phyloP scores from a whole-genome alignment of 169 alveolate genomes.

The Prorocentrum cordatum region DNA sequence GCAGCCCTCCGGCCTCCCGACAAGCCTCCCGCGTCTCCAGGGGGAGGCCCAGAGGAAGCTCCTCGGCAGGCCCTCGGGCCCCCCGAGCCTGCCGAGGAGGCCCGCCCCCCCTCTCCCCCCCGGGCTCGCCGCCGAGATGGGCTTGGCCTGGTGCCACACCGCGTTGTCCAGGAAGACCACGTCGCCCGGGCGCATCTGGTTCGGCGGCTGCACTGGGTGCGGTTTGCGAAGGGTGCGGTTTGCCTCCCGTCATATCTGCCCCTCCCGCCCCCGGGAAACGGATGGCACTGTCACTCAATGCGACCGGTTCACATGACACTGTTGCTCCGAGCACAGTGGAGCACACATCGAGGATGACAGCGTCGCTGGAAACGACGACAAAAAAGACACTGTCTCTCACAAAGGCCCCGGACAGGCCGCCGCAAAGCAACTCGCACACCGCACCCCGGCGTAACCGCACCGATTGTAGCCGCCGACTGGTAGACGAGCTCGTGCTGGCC shows the following conservation, averaged over 20 bases:
- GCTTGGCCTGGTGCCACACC: conserved; percentile 58
- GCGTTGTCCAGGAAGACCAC: conserved; percentile 39
- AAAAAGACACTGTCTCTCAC: not conserved
- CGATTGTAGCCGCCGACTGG: not conserved
- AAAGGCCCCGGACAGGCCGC: not conserved
- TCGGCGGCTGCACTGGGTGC: not conserved
- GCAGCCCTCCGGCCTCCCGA: no score
- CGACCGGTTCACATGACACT: not conserved
- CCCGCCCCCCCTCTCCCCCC: no score
- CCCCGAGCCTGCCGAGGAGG: no score
- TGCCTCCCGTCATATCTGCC: no score
- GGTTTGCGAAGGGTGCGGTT: no score
- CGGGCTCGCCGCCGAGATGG: no score
- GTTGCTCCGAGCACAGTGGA: not conserved
- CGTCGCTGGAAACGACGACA: not conserved
- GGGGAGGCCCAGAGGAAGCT: no score
- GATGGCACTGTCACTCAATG: no score
- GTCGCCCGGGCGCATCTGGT: conserved; percentile 5
- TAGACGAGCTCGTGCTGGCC: conserved; percentile 12
- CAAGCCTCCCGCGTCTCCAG: no score
- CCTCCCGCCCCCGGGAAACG: no score
- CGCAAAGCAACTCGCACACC: not conserved
- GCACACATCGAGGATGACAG: not conserved
- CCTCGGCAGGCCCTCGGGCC: no score
- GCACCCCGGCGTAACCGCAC: not conserved